These are phyloP conservation scores for Eimeria zaria DNA, from an alignment of 169 alveolate genomes.

Conservation along the genomic window DNA sequence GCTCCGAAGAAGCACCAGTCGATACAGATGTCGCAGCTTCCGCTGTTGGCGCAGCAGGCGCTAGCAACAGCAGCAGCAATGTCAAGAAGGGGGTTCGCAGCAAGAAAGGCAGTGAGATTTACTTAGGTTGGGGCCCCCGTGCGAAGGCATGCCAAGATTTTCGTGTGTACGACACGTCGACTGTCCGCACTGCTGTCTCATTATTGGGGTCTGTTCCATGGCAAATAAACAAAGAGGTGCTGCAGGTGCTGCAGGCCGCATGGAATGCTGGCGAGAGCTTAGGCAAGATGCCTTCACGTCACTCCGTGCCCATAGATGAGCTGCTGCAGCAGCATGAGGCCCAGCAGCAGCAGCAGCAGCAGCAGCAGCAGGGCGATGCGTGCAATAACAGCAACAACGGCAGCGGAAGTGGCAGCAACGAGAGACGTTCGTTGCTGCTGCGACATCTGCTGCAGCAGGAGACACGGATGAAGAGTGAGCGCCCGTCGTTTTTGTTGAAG, in stretches of 20 bases:
- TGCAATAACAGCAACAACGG: slow-evolving; percentile 1
- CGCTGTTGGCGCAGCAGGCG: slow-evolving; percentile 2
- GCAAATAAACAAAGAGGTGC: slow-evolving; percentile 46
- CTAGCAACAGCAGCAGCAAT: slow-evolving; percentile 17
- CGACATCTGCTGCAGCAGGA: slow-evolving; percentile 74
- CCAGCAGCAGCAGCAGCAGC: slow-evolving; percentile 66
- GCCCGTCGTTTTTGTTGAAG: slow-evolving; percentile 86
- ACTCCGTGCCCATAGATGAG: slow-evolving; percentile 27
- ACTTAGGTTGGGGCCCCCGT: slow-evolving; percentile 81
- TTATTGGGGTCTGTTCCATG: slow-evolving; percentile 81
- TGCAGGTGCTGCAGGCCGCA: slow-evolving; percentile 80
- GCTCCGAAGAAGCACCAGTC: not conserved
- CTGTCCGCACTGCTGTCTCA: slow-evolving; percentile 51
- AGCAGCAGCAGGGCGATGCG: too few species aligned
- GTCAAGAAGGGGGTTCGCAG: slow-evolving; percentile 34
- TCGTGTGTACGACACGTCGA: slow-evolving; percentile 47
- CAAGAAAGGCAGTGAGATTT: slow-evolving; percentile 38
- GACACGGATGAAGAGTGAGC: slow-evolving; percentile 73
- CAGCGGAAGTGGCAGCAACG: slow-evolving; percentile 11
- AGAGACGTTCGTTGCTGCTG: slow-evolving; percentile 48
- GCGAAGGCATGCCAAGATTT: slow-evolving; percentile 57
- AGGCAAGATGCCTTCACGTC: slow-evolving; percentile 83
- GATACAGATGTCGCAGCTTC: not conserved
- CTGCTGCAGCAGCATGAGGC: slow-evolving; percentile 62
- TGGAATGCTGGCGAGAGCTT: slow-evolving; percentile 75